Evolutionary conservation across 768 basidiomycete genomes (phyloP).

Genomic region (Xerocomellus chrysenteron): DNA sequence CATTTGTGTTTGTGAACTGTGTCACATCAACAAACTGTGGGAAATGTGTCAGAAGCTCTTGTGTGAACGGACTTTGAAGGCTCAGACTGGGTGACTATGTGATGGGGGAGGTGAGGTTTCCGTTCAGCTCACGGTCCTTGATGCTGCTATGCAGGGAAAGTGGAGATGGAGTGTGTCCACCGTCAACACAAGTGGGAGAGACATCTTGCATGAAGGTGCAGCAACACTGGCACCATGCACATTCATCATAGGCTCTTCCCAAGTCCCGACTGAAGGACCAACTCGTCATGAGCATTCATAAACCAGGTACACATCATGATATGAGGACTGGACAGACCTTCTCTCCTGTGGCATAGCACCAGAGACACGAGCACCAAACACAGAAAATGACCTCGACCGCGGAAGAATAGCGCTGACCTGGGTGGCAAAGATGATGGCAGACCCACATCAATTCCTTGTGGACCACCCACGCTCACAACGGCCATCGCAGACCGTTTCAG

Average conservation of each 20-base stretch:
- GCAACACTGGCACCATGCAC: background rate
- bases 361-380: constrained; percentile 46
- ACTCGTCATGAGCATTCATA: background rate
- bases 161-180: constrained; percentile 17
- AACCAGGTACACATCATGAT: background rate
- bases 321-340: constrained; percentile 15
- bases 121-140: constrained; percentile 4
- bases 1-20: background rate
- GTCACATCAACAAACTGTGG: constrained; percentile 2
- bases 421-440: constrained; percentile 27
- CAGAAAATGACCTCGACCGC: constrained; percentile 74
- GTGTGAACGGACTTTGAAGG: constrained; percentile 35
- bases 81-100: constrained; percentile 41
- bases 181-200: constrained; percentile 22
- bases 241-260: constrained; percentile 25
- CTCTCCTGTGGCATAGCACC: background rate
- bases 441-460: background rate
- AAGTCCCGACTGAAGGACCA: constrained; percentile 5
- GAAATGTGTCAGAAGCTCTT: constrained; percentile 14
- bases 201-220: constrained; percentile 3
- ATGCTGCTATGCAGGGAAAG: constrained; percentile 12
- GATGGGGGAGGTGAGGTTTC: constrained; percentile 3
- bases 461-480: background rate
- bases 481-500: constrained; percentile 20
- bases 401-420: constrained; percentile 49